Base-by-base conservation (phyloP, 2,329 filamentous ascomycete genomes). In the Daldinia eschscholtzii region DNA sequence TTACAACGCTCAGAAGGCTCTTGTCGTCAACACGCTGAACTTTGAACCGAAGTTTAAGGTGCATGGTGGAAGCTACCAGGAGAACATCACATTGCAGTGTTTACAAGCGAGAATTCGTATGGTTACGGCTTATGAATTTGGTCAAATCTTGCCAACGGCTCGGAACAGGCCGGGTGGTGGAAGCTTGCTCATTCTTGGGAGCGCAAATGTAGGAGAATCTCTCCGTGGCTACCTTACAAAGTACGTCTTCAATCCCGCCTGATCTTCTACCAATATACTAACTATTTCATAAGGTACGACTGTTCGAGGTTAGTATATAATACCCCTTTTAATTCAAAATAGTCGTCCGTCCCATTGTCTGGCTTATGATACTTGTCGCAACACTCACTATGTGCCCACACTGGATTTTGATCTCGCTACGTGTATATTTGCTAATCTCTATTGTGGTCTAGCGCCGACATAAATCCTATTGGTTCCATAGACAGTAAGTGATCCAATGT, bases 11-110 rank as follows among this genome's bases (percentile, higher is more conserved):
- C 81, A 89, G 58, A 88, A 86, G 72, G 84, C 84, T 48, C 80
- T 93, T 0, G 83, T 93, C 61, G 83, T 84, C 0, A 78, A 83
- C 1, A 85, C 88, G 0, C 87, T 89, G 1, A 82, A 82, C 44
- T 93, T 92, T 72, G 83, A 86, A 39, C 80, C 81, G 3, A 78
- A 77, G 72, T 83, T 82, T 86, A 88, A 86, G 73, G 87, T 90
- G 5, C 84, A 93, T 62, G 91, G 91, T 5, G 91, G 91, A 5
- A 82, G 81, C 0, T 76, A 79, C 12, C 81, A 86, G 6, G 89
- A 92, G 77, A 92, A 92, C 61, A 79, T 91, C 7, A 88, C 88
- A 0, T 78, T 91, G 12, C 91, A 92, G 74, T 91, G 91, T 76
- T 87, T 92, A 63, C 90, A 92, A 64, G 90, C 90, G 78, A 84